Base-by-base conservation (phyloP, 768 basidiomycete species). In the Gelatoporia subvermispora region DNA sequence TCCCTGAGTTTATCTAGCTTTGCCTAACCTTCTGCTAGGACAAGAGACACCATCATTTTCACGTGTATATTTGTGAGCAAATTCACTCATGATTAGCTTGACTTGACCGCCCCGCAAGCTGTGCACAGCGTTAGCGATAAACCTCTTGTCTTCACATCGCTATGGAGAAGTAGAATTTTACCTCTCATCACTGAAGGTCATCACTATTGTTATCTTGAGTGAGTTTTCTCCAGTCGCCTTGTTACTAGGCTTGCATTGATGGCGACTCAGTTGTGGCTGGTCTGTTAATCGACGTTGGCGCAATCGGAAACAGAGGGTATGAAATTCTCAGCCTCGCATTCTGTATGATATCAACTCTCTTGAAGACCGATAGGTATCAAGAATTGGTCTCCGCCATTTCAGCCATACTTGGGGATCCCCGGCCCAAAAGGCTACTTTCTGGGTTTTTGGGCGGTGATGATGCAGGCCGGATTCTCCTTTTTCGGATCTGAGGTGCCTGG, bases 381-480 rank as follows among this genome's bases (percentile, higher is more conserved):
- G 11, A 44, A 59, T 16, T 61, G 62, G 62, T 41, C 20, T 8
- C 36, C 46, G 20, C 62, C 64, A 2, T 61, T 58, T 34, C 44
- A 56, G 4, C 44, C 42, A 1, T 61, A 61, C 25, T 46, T 61
- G 2, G 60, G 58, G 2, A 72, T 73, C 35, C 34, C 41, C 0
- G 75, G 75, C 11, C 40, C 62, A 0, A 57, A 61, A 35, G 76
- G 75, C 5, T 53, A 51, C 1, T 62, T 65, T 41, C 49, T 65
- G 1, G 64, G 62, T 0, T 65, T 63, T 37, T 61, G 54, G 60
- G 55, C 64, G 0, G 73, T 61, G 13, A 45, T 65, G 35, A 60
- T 60, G 56, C 60, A 65, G 24, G 64, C 64, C 13, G 50, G 56
- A 1, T 65, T 74, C 63, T 72, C 71, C 15, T 72, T 68, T 59